Percentiles rank a stretch among this genome's conserved stretches.
phyloP scores from a whole-genome alignment of 345 rosid genomes.

The Bruguiera parviflora region DNA sequence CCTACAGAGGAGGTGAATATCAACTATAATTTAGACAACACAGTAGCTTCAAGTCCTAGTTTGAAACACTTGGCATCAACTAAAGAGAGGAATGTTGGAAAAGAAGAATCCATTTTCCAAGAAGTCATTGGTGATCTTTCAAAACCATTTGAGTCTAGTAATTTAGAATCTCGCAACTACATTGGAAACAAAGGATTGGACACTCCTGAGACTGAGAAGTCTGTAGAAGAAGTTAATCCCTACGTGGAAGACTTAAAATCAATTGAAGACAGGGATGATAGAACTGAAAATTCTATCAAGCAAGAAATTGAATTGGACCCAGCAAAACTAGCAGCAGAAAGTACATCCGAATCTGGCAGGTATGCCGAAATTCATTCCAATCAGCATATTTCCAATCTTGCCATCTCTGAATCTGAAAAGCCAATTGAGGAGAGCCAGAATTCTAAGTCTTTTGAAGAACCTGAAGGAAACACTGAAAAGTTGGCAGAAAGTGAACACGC shows the following conservation, averaged over 20 bases:
- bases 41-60: conserved; percentile 1
- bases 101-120: background rate
- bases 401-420: background rate
- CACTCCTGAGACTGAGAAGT: no score
- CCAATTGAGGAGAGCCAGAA: conserved; percentile 9
- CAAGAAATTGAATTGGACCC: background rate
- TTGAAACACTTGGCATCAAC: background rate
- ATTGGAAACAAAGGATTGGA: background rate
- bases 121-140: background rate
- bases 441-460: background rate
- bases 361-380: background rate
- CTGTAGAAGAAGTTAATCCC: no score
- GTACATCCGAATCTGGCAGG: conserved; percentile 24
- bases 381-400: conserved; percentile 9
- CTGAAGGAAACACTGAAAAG: conserved; percentile 15
- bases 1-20: conserved; percentile 34
- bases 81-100: background rate
- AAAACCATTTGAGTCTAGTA: background rate
- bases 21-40: conserved; percentile 17
- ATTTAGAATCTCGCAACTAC: background rate
- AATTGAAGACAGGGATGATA: conserved; percentile 4
- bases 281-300: conserved; percentile 7
- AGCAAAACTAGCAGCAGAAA: conserved; percentile 26
- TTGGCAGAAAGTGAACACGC: conserved; percentile 4
- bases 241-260: background rate